These are phyloP conservation scores for Pelargonium fulgidum DNA, from an alignment of 441 rosid species.

Conservation along the genomic window DNA sequence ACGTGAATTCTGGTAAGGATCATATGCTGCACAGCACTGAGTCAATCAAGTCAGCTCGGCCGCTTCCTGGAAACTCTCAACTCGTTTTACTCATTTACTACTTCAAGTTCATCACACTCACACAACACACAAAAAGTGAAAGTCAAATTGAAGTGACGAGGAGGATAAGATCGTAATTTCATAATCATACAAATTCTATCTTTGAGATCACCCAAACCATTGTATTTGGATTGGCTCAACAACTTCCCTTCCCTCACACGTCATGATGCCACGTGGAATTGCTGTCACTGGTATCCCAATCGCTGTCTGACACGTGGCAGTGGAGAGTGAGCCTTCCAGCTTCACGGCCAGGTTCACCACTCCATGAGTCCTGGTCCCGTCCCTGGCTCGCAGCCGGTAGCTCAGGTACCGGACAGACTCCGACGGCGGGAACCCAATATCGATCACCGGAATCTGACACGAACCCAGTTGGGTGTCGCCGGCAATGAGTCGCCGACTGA, in stretches of 20 bases:
- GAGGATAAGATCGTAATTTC: no score
- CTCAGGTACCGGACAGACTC: constrained; percentile 36
- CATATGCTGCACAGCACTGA: neutral
- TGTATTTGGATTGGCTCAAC: no score
- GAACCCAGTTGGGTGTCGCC: constrained; percentile 44
- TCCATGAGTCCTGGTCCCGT: constrained; percentile 45
- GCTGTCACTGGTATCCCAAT: constrained; percentile 36
- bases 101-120: neutral
- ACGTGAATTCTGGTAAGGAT: no score
- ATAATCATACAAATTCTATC: no score
- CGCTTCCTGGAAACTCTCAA: neutral
- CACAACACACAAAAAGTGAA: neutral
- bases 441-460: constrained; percentile 46
- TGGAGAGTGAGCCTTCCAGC: constrained; percentile 20
- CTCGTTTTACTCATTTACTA: neutral
- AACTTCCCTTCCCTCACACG: neutral
- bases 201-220: no score
- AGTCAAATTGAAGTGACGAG: no score
- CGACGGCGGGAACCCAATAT: constrained; percentile 30
- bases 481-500: constrained; percentile 28
- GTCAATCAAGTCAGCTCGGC: constrained; percentile 3
- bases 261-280: neutral
- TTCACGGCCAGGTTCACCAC: constrained; percentile 38
- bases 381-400: constrained; percentile 44
- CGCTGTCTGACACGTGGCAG: constrained; percentile 29